Evolutionary conservation across 352 stramenopile species (phyloP), one percentile per base, ranked within the genome.

Genomic region (Lagenidium giganteum): DNA sequence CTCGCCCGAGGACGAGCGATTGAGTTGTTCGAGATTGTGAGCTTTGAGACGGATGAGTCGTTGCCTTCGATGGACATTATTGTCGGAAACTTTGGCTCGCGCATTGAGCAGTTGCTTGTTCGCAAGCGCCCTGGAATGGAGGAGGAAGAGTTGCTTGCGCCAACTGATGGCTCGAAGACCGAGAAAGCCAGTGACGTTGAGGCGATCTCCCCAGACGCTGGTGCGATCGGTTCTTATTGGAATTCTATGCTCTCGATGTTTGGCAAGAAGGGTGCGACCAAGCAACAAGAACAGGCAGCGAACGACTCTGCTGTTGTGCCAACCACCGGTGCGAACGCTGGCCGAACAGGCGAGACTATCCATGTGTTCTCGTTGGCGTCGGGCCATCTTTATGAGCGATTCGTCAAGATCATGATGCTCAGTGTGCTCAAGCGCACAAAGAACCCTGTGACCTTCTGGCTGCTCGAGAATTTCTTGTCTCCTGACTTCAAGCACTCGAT

Each of bases 351-450:
- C 7, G 95, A 98, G 17, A 95, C 83, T 8, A 97, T 99, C 41
- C 93, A 99, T 58, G 93, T 99, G 0, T 99, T 99, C 54, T 99
- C 95, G 3, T 61, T 99, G 24, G 97, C 97, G 14, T 79, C 82
- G 14, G 82, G 97, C 17, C 96, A 99, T 53, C 58, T 99, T 24
- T 99, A 99, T 58, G 97, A 99, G 61, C 76, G 97, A 18, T 96
- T 99, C 52, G 57, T 99, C 28, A 99, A 98, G 61, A 99, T 99
- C 56, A 99, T 99, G 97, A 99, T 99, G 96, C 86, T 98, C 14
- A 98, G 87, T 51, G 96, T 99, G 27, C 93, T 96, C 3, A 98
- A 98, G 69, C 80, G 92, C 32, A 98, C 95, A 13, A 84, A 87
- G 23, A 93, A 96, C 39, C 95, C 92, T 5, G 96, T 99, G n/a